Conservation (phyloP, 495 filamentous ascomycete species). For the Trichoderma erinaceum region DNA sequence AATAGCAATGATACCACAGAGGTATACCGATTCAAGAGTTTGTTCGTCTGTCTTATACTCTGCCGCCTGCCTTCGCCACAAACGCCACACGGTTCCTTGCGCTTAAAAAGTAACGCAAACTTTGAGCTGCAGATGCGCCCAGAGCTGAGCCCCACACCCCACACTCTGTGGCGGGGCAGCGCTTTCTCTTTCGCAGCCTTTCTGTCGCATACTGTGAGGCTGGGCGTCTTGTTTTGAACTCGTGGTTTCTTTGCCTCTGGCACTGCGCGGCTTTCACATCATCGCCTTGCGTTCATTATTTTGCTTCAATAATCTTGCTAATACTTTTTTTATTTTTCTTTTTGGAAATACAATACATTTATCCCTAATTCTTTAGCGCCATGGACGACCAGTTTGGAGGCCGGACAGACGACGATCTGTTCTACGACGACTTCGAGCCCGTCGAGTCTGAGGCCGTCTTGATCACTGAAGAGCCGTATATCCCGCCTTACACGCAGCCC, state of each 20-base stretch:
- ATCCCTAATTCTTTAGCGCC: conserved; percentile 7
- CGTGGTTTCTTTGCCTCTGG: not conserved
- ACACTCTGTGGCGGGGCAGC: conserved; percentile 6
- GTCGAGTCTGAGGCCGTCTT: conserved; percentile 20
- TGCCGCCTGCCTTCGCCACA: not conserved
- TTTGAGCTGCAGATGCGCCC: not conserved
- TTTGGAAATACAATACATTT: conserved; percentile 1
- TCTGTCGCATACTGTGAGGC: not conserved
- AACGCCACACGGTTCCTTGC: conserved; percentile 7
- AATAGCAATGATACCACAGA: too few species aligned
- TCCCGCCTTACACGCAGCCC: conserved; percentile 12
- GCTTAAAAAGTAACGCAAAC: not conserved
- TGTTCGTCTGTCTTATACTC: too few species aligned
- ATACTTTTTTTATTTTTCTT: not conserved
- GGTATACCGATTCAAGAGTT: too few species aligned
- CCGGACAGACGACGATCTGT: conserved; percentile 46
- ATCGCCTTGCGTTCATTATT: not conserved
- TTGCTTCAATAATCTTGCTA: not conserved
- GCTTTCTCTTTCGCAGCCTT: conserved; percentile 4
- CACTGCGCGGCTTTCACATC: not conserved
- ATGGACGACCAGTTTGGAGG: conserved; percentile 47
- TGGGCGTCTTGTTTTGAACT: not conserved
- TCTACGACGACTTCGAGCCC: conserved; percentile 46
- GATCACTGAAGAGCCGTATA: conserved; percentile 14
- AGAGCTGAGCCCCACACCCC: conserved; percentile 11